Evolutionary conservation across 2,329 filamentous ascomycete genomes (phyloP).

Genomic region (Talaromyces funiculosus): DNA sequence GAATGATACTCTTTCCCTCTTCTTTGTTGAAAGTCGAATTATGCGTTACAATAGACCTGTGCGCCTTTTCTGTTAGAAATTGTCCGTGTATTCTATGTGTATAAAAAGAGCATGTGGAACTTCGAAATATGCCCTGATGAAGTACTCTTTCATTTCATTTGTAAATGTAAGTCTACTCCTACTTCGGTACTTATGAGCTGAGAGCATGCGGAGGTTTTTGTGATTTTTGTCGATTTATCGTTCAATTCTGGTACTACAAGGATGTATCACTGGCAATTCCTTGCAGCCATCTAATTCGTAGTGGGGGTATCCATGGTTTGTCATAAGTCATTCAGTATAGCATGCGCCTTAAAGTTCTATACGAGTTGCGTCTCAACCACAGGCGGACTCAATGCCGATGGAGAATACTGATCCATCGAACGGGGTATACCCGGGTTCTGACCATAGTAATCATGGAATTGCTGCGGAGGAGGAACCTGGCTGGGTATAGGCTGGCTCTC

Average conservation of each 20-base stretch:
- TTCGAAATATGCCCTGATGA: background rate
- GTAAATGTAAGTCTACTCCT: background rate
- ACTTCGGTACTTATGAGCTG: background rate
- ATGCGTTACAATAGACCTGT: background rate
- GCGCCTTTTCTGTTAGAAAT: background rate
- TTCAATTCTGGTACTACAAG: background rate
- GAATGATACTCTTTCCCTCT: background rate
- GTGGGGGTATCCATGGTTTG: constrained; percentile 5
- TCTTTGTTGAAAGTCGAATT: background rate
- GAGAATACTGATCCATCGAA: constrained; percentile 14
- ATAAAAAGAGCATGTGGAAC: background rate
- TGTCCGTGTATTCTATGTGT: background rate
- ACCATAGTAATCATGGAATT: background rate
- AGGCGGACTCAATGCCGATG: constrained; percentile 14
- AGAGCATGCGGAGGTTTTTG: background rate
- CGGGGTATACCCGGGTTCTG: constrained; percentile 2
- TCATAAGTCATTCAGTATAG: constrained; percentile 7
- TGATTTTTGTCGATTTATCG: background rate
- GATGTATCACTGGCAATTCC: background rate
- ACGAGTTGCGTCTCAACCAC: constrained; percentile 13
- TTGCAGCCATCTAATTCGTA: background rate
- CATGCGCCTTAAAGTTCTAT: background rate
- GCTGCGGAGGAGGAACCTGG: background rate
- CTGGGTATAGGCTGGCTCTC: constrained; percentile 8
- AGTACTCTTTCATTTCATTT: constrained; percentile 3